Evolutionary conservation across 2,329 filamentous ascomycete species (phyloP).

Genomic region (Penicillium sp.): DNA sequence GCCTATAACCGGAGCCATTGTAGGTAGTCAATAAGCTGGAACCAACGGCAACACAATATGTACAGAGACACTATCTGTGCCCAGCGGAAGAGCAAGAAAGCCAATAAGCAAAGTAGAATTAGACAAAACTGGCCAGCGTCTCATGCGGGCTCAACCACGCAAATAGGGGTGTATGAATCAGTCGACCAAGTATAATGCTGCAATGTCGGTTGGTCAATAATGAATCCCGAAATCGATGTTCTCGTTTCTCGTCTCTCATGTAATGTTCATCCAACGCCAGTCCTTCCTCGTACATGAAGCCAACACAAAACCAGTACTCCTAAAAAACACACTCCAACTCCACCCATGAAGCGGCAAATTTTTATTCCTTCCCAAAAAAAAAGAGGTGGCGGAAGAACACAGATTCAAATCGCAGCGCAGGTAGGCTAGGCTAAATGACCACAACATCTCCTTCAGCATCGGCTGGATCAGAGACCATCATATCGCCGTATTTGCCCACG

Average conservation of each 20-base stretch:
- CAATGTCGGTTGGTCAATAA: conserved; percentile 22
- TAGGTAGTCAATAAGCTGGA: conserved; percentile 16
- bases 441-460: conserved; percentile 53
- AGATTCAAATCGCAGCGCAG: conserved; percentile 20
- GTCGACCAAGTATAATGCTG: conserved; percentile 15
- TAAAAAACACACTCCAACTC: conserved; percentile 35
- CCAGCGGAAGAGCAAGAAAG: conserved; percentile 11
- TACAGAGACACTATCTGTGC: conserved; percentile 24
- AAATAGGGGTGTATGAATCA: conserved; percentile 28
- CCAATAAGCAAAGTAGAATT: conserved; percentile 12
- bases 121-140: conserved; percentile 12
- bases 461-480: conserved; percentile 51
- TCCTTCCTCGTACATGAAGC: conserved; percentile 27
- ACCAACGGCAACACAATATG: conserved; percentile 25
- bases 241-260: conserved; percentile 39
- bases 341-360: conserved; percentile 30
- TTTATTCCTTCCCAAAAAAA: conserved; percentile 26
- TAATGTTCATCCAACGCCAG: conserved; percentile 36
- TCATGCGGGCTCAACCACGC: conserved; percentile 29
- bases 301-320: conserved; percentile 33
- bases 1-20: conserved; percentile 12
- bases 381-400: conserved; percentile 21
- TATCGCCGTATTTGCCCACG: conserved; percentile 51
- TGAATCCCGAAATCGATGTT: conserved; percentile 30
- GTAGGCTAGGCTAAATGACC: conserved; percentile 46